Evolutionary conservation across 306 rosid genomes (phyloP), one percentile per base, ranked within the genome.

Genomic region (Cercis canadensis): DNA sequence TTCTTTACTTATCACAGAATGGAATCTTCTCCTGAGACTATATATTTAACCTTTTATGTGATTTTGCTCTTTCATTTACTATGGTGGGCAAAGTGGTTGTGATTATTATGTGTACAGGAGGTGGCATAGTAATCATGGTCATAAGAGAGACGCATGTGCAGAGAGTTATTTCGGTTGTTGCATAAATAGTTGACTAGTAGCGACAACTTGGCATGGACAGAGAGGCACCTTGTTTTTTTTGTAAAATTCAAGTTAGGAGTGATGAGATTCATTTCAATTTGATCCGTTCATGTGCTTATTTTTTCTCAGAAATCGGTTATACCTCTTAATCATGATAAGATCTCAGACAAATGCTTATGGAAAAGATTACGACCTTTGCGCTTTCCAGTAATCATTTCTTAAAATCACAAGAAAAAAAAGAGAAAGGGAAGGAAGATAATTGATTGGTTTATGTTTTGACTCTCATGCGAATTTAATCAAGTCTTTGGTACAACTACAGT

Each of bases 131-230:
- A 44, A 43, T 18, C 45, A 31, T 46, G 41, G 24, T 62, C 76
- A 78, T 31, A 19, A 43, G 0, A 18, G 72, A 65, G 47, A 24
- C 59, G 80, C 95, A 85, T 75, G 88, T 83, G 89, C 78, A 18
- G 77, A 24, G 81, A 89, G 80, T 92, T 84, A 88, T 83, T 84
- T 78, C 67, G 89, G 92, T 81, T 14, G 95, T 78, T 83, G 84
- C 76, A 78, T 59, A 45, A 8, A 46, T 46, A n/a, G 37, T 18
- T 9, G 14, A 17, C 51, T 40, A 39, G 64, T 39, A 6, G 44
- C 21, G 63, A 72, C n/a, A n/a, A n/a, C n/a, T n/a, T n/a, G n/a
- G n/a, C 69, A 57, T 51, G 59, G 1, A 3, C 29, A 24, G 29
- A 24, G 29, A 24, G 29, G 1, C 3, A 24, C n/a, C n/a, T n/a